Conservation (phyloP, 805 yeast species). For the Kluyveromyces siamensis region DNA sequence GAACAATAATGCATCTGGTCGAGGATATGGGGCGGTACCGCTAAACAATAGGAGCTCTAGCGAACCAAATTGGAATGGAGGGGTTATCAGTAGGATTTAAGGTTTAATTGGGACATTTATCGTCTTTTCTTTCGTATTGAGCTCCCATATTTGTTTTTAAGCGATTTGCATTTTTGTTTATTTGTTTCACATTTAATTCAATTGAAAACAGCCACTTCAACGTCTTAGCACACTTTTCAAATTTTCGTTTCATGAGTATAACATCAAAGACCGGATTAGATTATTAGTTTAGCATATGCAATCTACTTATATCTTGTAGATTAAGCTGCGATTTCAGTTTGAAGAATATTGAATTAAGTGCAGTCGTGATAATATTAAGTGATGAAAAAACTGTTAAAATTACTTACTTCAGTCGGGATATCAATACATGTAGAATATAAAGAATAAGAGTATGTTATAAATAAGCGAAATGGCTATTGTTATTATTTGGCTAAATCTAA, state of each 20-base stretch:
- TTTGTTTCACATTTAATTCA: background rate
- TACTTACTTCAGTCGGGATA: too few species aligned
- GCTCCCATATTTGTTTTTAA: background rate
- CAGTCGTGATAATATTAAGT: too few species aligned
- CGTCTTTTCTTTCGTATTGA: background rate
- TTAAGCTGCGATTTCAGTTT: too few species aligned
- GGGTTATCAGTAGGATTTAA: background rate
- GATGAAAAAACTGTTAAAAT: too few species aligned
- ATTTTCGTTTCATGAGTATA: too few species aligned
- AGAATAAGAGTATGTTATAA: too few species aligned
- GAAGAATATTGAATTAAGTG: too few species aligned
- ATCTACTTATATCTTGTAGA: too few species aligned
- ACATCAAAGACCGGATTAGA: too few species aligned
- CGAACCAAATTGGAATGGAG: slow-evolving; percentile 14
- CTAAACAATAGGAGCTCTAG: slow-evolving; percentile 15
- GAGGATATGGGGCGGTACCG: slow-evolving; percentile 9
- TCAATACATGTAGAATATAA: too few species aligned
- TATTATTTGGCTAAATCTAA: slow-evolving; percentile 34
- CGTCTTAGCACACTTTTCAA: too few species aligned
- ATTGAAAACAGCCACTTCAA: background rate
- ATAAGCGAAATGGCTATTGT: background rate
- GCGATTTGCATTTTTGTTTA: background rate
- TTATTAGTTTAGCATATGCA: too few species aligned
- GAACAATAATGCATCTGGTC: background rate
- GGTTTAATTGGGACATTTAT: background rate